phyloP scores from a whole-genome alignment of 2,329 filamentous ascomycete species.

The Xylaria sp. region DNA sequence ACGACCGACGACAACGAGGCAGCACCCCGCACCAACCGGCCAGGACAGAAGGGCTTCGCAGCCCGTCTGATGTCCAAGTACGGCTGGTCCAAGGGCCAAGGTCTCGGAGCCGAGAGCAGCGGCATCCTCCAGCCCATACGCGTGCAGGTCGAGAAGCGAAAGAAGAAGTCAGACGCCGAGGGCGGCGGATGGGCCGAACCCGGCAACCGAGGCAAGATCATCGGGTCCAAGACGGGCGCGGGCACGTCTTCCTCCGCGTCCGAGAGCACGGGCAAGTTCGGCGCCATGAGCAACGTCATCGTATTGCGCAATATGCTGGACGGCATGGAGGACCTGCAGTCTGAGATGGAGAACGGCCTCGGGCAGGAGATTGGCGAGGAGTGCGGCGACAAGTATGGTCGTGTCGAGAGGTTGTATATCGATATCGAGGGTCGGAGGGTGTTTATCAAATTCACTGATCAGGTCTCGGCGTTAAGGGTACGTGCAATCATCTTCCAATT shows the following conservation, averaged over 20 bases:
- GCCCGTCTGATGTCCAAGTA: constrained; percentile 92
- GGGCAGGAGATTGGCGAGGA: constrained; percentile 97
- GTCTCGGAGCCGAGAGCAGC: constrained; percentile 81
- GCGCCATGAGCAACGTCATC: constrained; percentile 82
- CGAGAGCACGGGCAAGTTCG: constrained; percentile 62
- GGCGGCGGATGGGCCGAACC: constrained; percentile 81
- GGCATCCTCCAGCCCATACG: constrained; percentile 88
- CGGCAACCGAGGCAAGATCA: constrained; percentile 78
- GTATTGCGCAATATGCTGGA: constrained; percentile 87
- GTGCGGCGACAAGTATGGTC: constrained; percentile 88
- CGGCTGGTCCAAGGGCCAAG: constrained; percentile 89
- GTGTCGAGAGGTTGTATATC: constrained; percentile 82
- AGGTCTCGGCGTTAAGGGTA: constrained; percentile 84
- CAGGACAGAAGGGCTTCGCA: constrained; percentile 86
- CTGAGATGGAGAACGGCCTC: constrained; percentile 79
- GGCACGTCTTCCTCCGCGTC: constrained; percentile 32
- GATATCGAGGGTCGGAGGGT: constrained; percentile 73
- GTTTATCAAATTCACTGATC: constrained; percentile 92
- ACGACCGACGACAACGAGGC: constrained; percentile 16
- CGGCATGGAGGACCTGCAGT: constrained; percentile 77
- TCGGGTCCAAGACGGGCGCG: constrained; percentile 68
- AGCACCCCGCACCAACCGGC: constrained; percentile 68
- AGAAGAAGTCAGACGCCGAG: constrained; percentile 80
- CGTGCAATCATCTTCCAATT: constrained; percentile 50
- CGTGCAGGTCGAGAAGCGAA: constrained; percentile 86